Percentiles rank a stretch among this genome's conserved stretches.
Conservation (phyloP, 1,284 basidiomycete genomes). For the Amylostereum areolatum region DNA sequence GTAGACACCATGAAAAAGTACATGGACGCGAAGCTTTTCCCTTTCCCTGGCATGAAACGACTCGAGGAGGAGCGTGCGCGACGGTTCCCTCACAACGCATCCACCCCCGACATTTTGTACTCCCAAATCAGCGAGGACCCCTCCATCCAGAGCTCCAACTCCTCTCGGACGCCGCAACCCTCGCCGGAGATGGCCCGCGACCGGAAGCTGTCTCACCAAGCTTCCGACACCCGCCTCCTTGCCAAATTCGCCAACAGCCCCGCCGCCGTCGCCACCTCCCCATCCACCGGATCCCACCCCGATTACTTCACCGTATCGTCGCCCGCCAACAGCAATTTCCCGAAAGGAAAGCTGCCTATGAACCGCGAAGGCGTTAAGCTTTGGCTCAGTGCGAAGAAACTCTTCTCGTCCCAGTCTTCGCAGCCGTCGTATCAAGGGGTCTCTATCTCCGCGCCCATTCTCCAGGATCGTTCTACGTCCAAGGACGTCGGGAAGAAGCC, state of each 20-base stretch:
- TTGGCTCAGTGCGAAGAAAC: slow-evolving; percentile 62
- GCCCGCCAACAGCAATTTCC: slow-evolving; percentile 31
- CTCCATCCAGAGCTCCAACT: slow-evolving; percentile 37
- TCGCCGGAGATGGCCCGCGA: slow-evolving; percentile 48
- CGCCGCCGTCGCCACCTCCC: slow-evolving; percentile 33
- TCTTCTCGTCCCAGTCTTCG: slow-evolving; percentile 37
- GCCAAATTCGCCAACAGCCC: slow-evolving; percentile 40
- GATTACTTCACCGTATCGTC: slow-evolving; percentile 41
- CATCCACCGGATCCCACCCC: slow-evolving; percentile 40
- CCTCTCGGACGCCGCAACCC: slow-evolving; percentile 47
- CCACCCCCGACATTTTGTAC: slow-evolving; percentile 56
- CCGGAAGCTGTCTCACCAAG: slow-evolving; percentile 59
- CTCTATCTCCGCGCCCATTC: slow-evolving; percentile 24
- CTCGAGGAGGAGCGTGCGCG: slow-evolving; percentile 64
- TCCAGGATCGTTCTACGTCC: slow-evolving; percentile 23
- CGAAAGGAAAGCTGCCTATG: slow-evolving; percentile 52
- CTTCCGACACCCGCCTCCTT: slow-evolving; percentile 57
- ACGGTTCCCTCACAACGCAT: slow-evolving; percentile 44
- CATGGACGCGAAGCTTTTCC: slow-evolving; percentile 77
- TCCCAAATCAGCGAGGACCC: slow-evolving; percentile 39
- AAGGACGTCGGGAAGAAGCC: slow-evolving; percentile 43
- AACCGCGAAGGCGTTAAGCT: slow-evolving; percentile 70
- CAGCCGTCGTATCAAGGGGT: slow-evolving; percentile 32
- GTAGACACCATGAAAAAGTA: slow-evolving; percentile 57
- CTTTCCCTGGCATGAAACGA: slow-evolving; percentile 80